These are phyloP conservation scores for Mycena vitilis DNA, from an alignment of 768 basidiomycete genomes.

Conservation along the genomic window DNA sequence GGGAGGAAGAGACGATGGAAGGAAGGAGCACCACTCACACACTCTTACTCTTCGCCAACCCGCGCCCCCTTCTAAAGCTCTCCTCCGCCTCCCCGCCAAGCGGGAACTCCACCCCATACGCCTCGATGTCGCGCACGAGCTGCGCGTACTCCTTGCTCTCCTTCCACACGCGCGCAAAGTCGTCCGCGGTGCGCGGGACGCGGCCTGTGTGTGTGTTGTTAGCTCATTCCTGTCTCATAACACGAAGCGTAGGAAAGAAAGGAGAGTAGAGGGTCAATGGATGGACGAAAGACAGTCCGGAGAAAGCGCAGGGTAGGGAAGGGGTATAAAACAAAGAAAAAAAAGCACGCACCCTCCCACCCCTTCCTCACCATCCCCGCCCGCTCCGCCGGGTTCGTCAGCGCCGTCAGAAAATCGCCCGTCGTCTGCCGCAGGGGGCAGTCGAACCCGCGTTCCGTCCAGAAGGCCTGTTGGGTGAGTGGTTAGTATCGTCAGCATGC, in stretches of 20 bases:
- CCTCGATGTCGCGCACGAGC: conserved; percentile 44
- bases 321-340: too few relatives aligned
- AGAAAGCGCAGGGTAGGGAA: too few relatives aligned
- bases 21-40: conserved; percentile 35
- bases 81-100: conserved; percentile 41
- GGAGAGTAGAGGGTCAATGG: too few relatives aligned
- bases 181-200: conserved; percentile 56
- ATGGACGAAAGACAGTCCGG: too few relatives aligned
- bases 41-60: conserved; percentile 51
- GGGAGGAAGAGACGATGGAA: too few relatives aligned
- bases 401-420: conserved; percentile 60
- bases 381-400: conserved; percentile 54
- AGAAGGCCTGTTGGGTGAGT: conserved; percentile 43
- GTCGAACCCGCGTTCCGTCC: conserved; percentile 58
- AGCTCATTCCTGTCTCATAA: too few relatives aligned
- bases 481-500: too few relatives aligned
- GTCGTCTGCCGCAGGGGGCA: conserved; percentile 58
- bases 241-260: too few relatives aligned
- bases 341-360: conserved; percentile 35
- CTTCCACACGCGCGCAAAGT: conserved; percentile 54
- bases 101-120: conserved; percentile 46
- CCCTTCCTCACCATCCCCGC: conserved; percentile 52
- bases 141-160: conserved; percentile 47
- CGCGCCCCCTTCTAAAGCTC: conserved; percentile 46
- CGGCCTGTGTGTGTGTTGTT: conserved; percentile 8